Evolutionary conservation across 257 asterid genomes (phyloP), one percentile per base, ranked within the genome.

Genomic region (Prunella vulgaris): DNA sequence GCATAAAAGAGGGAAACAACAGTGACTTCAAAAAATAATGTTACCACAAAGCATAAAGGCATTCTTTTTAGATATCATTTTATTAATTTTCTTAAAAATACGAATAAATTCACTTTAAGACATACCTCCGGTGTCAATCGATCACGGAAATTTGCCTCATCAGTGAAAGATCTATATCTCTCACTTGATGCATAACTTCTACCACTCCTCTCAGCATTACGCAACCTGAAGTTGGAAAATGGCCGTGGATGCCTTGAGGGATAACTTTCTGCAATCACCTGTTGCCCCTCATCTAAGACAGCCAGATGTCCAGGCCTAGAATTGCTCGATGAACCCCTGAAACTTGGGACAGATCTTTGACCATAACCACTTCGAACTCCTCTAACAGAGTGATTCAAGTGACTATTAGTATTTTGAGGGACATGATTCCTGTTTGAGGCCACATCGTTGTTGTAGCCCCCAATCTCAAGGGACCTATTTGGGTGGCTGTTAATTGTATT

Each of bases 291-390:
- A 46, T 82, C 85, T 73, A 84, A 42, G 44, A 82, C 64, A 66
- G 74, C 78, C 53, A 69, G 67, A 66, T 76, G 86, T 46, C 87
- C 92, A 25, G 78, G 81, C 24, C 61, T 80, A 72, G 67, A 72
- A 77, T 72, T 83, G 80, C 86, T 82, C 32, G 95, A 83, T 17
- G 92, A 76, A 71, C 85, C 81, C 83, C 90, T 70, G 63, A 76
- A 74, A 67, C 78, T 64, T 62, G 87, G 87, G 66, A 69, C 62
- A 40, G 86, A 78, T 77, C 90, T 79, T 74, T 81, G 87, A 73
- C 73, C 76, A 65, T 80, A 74, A 69, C 80, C 80, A 69, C 78
- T 90, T 70, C 85, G 82, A 52, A 78, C 78, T 78, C 83, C 95
- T 78, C 93, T 79, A 12, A 74, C 71, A 74, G 83, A 49, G n/a